Percentiles rank a stretch among this genome's conserved stretches.
Conservation (phyloP, 139 green algal genomes). For the Chlamydomonas schloesseri region DNA sequence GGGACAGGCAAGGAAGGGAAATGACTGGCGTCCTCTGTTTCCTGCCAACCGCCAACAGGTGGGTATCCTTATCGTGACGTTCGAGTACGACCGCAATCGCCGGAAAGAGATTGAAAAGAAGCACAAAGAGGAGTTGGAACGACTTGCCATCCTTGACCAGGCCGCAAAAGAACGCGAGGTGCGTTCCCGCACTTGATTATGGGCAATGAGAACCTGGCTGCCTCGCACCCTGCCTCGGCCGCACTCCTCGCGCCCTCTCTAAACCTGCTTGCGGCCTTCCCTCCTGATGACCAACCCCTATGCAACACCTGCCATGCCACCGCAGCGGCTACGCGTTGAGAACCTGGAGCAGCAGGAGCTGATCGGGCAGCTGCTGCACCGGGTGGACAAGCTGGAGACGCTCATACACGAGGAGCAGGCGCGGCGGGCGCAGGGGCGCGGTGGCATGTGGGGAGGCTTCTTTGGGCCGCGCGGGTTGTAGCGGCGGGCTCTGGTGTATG, state of each 20-base stretch:
- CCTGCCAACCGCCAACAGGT: too few relatives aligned
- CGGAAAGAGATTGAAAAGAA: conserved; percentile 71
- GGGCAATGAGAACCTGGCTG: too few relatives aligned
- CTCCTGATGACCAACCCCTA: too few relatives aligned
- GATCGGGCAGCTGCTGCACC: conserved; percentile 52
- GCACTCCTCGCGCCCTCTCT: too few relatives aligned
- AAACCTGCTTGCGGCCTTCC: too few relatives aligned
- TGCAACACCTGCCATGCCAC: too few relatives aligned
- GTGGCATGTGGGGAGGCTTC: conserved; percentile 49
- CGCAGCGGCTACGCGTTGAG: conserved; percentile 56
- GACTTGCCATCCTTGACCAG: conserved; percentile 43
- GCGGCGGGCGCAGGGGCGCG: not conserved
- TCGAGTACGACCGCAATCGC: conserved; percentile 65
- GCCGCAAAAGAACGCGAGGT: conserved; percentile 64
- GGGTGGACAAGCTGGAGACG: conserved; percentile 60
- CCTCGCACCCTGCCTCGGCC: too few relatives aligned
- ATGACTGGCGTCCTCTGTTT: too few relatives aligned
- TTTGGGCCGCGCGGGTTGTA: conserved; percentile 43
- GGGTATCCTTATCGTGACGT: conserved; percentile 59
- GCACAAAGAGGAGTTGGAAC: conserved; percentile 57
- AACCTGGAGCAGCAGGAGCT: conserved; percentile 67
- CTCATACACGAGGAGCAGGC: conserved; percentile 41
- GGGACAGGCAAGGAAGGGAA: too few relatives aligned
- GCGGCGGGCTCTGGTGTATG: too few relatives aligned
- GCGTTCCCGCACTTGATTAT: too few relatives aligned